Conservation (phyloP, 2,329 filamentous ascomycete genomes). For the Fonsecaea erecta region DNA sequence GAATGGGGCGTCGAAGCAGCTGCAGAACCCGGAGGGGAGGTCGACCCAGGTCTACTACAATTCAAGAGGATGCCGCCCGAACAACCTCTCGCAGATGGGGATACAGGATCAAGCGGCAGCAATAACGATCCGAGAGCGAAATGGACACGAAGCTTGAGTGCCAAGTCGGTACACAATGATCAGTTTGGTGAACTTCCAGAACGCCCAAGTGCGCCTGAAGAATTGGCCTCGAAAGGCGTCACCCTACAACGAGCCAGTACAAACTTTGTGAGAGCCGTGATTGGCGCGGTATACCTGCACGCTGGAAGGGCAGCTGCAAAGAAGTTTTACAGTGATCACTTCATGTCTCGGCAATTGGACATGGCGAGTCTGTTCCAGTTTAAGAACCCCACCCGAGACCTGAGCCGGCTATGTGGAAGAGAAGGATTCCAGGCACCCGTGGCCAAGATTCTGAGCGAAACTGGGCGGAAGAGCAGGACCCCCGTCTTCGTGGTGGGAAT, state of each 20-base stretch:
- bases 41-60: constrained; percentile 88
- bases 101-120: constrained; percentile 54
- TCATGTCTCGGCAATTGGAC: constrained; percentile 78
- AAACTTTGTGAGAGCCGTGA: constrained; percentile 79
- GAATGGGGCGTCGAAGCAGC: constrained; percentile 93
- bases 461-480: constrained; percentile 78
- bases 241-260: constrained; percentile 67
- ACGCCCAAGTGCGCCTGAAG: constrained; percentile 34
- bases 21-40: constrained; percentile 84
- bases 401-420: constrained; percentile 79
- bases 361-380: constrained; percentile 82
- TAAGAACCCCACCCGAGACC: constrained; percentile 78
- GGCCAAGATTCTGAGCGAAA: constrained; percentile 87
- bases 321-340: constrained; percentile 80
- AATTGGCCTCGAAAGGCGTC: constrained; percentile 41
- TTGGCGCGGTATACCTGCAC: constrained; percentile 86
- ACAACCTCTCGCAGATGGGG: background rate
- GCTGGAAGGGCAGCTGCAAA: constrained; percentile 78
- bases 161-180: constrained; percentile 79
- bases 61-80: constrained; percentile 62
- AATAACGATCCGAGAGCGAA: constrained; percentile 24
- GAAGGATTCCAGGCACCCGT: constrained; percentile 89
- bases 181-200: constrained; percentile 74
- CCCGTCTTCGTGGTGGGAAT: constrained; percentile 95
- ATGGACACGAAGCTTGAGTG: constrained; percentile 73